Conservation (phyloP, 78 protist genomes). For the Polysphondylium violaceum region DNA sequence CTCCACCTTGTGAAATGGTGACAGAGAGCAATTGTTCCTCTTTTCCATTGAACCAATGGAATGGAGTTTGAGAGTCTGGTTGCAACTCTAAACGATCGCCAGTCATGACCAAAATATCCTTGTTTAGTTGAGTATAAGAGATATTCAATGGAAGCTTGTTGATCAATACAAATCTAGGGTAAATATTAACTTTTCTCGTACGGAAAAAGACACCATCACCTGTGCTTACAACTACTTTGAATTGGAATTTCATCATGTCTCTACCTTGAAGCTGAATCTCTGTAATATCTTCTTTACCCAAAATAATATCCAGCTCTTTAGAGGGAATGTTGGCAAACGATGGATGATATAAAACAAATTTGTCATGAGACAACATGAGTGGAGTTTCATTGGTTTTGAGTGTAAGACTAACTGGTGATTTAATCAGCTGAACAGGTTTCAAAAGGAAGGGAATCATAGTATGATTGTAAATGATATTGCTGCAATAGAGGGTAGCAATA, state of each 20-base stretch:
- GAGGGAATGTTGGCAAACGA: constrained; percentile 48
- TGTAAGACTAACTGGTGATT: background rate
- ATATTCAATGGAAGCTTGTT: constrained; percentile 38
- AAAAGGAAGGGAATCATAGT: constrained; percentile 66
- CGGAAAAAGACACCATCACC: constrained; percentile 40
- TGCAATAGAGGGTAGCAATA: constrained; percentile 52
- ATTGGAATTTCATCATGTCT: constrained; percentile 65
- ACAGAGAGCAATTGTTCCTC: constrained; percentile 59
- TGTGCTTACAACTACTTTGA: constrained; percentile 39
- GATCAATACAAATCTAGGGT: constrained; percentile 47
- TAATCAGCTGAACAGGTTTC: background rate
- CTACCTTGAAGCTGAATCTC: constrained; percentile 41
- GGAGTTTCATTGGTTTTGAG: constrained; percentile 41
- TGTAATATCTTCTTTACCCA: constrained; percentile 77
- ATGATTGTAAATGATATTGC: constrained; percentile 53
- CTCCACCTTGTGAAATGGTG: constrained; percentile 14
- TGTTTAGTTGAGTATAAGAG: constrained; percentile 34
- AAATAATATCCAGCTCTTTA: constrained; percentile 59
- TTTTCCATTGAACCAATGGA: constrained; percentile 69
- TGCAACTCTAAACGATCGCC: constrained; percentile 9
- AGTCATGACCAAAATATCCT: constrained; percentile 33
- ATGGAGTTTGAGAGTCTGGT: constrained; percentile 44
- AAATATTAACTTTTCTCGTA: constrained; percentile 54
- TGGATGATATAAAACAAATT: constrained; percentile 46
- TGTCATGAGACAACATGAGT: constrained; percentile 33